A percentile compares a stretch with the other conserved stretches of the same genome.
These are phyloP conservation scores for Rhypophila decipiens DNA, from an alignment of 495 filamentous ascomycete genomes.

Conservation along the genomic window DNA sequence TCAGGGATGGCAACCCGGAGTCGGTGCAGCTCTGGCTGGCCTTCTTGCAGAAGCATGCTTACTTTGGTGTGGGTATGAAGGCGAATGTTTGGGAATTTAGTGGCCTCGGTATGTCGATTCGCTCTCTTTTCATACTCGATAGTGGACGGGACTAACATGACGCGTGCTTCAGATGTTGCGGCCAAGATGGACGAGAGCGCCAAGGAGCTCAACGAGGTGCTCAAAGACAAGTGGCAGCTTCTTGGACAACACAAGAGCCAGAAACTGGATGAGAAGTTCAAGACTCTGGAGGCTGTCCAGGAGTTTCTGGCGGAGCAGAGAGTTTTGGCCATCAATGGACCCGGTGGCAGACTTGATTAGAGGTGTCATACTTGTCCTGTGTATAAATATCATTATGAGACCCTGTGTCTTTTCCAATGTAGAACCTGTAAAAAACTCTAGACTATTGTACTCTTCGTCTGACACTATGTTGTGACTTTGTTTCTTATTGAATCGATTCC, in stretches of 20 bases:
- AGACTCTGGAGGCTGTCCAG: slow-evolving; percentile 46
- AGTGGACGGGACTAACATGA: too few species aligned
- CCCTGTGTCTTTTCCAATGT: background rate
- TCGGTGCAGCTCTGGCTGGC: slow-evolving; percentile 85
- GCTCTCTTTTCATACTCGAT: too few species aligned
- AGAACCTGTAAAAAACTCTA: background rate
- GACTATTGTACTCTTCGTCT: too few species aligned
- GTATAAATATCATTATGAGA: background rate
- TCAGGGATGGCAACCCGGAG: slow-evolving; percentile 87
- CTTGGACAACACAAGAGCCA: slow-evolving; percentile 56
- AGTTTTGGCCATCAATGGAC: slow-evolving; percentile 27
- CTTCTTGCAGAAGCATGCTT: slow-evolving; percentile 82
- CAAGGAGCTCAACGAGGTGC: slow-evolving; percentile 50
- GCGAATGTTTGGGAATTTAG: slow-evolving; percentile 91
- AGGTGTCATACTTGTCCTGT: background rate
- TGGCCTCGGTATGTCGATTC: slow-evolving; percentile 52
- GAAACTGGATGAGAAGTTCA: slow-evolving; percentile 15
- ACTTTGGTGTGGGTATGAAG: slow-evolving; percentile 97
- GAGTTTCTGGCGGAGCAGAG: slow-evolving; percentile 49
- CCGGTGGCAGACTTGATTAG: slow-evolving; percentile 17
- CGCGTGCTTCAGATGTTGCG: slow-evolving; percentile 61
- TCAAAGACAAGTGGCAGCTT: slow-evolving; percentile 57
- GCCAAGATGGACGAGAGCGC: slow-evolving; percentile 59
- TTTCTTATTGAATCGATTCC: too few species aligned
- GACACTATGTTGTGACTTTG: too few species aligned